These are phyloP conservation scores for Chiua virens DNA, from an alignment of 768 basidiomycete species.

Conservation along the genomic window DNA sequence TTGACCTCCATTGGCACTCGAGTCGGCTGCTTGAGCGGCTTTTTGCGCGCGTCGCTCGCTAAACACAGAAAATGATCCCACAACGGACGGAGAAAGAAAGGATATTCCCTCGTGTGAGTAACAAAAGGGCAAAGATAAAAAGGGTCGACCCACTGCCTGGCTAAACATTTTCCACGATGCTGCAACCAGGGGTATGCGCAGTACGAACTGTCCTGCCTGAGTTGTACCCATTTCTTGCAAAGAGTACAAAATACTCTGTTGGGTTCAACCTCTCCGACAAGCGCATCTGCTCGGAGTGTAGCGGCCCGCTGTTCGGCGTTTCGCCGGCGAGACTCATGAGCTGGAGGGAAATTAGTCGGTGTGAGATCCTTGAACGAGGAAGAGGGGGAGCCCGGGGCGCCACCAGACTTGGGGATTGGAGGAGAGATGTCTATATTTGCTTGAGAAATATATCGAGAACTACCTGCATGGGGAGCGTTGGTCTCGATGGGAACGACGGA, in stretches of 20 bases:
- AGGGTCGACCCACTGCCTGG: slow-evolving; percentile 57
- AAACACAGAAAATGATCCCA: not conserved
- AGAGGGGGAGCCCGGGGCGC: slow-evolving; percentile 29
- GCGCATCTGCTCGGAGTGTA: slow-evolving; percentile 60
- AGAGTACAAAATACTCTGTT: slow-evolving; percentile 72
- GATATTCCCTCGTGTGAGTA: slow-evolving; percentile 13
- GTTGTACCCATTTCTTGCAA: slow-evolving; percentile 82
- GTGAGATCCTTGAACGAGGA: slow-evolving; percentile 57
- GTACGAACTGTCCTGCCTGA: slow-evolving; percentile 74
- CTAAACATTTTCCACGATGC: slow-evolving; percentile 73
- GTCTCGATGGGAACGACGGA: slow-evolving; percentile 27
- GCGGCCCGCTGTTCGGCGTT: slow-evolving; percentile 81
- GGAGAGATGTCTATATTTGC: slow-evolving; percentile 6
- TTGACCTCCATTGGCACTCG: slow-evolving; percentile 38
- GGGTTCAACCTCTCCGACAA: slow-evolving; percentile 70
- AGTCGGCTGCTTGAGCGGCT: slow-evolving; percentile 48
- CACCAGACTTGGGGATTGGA: slow-evolving; percentile 12
- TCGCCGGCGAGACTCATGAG: slow-evolving; percentile 65
- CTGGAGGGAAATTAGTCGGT: slow-evolving; percentile 53
- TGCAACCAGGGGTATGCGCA: slow-evolving; percentile 84
- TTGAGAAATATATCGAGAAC: slow-evolving; percentile 18
- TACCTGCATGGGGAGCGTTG: slow-evolving; percentile 20
- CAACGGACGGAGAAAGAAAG: slow-evolving; percentile 3
- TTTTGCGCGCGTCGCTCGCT: slow-evolving; percentile 63
- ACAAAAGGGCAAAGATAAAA: not conserved